These are phyloP conservation scores for Rhynchospora tenuis DNA, from an alignment of 176 grass and related monocot species.

Conservation along the genomic window DNA sequence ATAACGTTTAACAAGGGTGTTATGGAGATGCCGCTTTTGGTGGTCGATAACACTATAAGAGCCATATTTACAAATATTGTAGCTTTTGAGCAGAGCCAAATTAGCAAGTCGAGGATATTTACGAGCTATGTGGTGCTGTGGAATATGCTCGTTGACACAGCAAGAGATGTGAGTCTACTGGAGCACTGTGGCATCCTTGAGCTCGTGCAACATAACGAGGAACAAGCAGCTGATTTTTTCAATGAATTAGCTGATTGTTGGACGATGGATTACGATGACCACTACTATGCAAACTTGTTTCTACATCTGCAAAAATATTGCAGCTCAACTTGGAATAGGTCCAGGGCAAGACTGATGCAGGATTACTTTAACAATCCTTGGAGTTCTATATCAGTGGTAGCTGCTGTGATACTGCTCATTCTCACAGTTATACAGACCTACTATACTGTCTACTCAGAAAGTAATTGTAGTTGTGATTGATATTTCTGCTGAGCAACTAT, in stretches of 20 bases:
- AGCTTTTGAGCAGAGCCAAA: slow-evolving; percentile 35
- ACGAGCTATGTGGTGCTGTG: slow-evolving; percentile 33
- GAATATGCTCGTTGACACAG: slow-evolving; percentile 27
- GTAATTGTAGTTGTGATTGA: background rate
- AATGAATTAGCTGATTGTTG: background rate
- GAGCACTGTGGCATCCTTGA: background rate
- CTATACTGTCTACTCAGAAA: slow-evolving; percentile 9
- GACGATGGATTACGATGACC: background rate
- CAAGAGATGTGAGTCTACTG: slow-evolving; percentile 29
- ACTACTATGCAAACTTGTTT: slow-evolving; percentile 13
- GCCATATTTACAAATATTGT: slow-evolving; percentile 29
- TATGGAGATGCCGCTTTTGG: slow-evolving; percentile 39
- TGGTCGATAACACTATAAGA: slow-evolving; percentile 25
- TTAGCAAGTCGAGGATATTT: background rate
- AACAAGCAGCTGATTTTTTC: slow-evolving; percentile 1
- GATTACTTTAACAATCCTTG: slow-evolving; percentile 46
- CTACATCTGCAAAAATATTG: background rate
- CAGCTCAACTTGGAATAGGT: background rate
- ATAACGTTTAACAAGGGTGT: background rate
- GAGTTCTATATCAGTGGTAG: slow-evolving; percentile 28
- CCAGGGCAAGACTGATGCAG: slow-evolving; percentile 14
- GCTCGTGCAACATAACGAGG: slow-evolving; percentile 6
- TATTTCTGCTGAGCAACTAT: background rate
- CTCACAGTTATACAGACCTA: slow-evolving; percentile 27
- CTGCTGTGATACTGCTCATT: background rate